A percentile compares a stretch with the other conserved stretches of the same genome.
Evolutionary conservation across 495 filamentous ascomycete genomes (phyloP).

Genomic region (Neurospora sublineolata): DNA sequence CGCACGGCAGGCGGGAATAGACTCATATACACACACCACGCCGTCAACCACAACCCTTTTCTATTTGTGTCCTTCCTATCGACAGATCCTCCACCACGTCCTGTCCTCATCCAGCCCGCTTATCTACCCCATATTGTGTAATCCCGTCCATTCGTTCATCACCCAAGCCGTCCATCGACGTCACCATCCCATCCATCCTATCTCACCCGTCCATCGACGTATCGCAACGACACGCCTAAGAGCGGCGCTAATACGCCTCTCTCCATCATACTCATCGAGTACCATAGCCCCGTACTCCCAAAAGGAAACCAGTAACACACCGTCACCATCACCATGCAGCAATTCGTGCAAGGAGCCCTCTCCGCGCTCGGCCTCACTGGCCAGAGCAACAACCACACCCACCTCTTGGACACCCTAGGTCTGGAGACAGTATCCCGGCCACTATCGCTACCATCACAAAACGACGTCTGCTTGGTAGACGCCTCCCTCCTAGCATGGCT

Average conservation of each 20-base stretch:
- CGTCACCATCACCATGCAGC: constrained; percentile 3
- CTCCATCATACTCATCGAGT: background rate
- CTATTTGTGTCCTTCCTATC: background rate
- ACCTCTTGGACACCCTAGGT: background rate
- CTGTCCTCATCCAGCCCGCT: background rate
- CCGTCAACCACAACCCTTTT: background rate
- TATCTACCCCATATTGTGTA: background rate
- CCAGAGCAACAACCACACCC: background rate
- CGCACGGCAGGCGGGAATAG: background rate
- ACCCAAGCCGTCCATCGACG: background rate
- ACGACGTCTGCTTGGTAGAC: background rate
- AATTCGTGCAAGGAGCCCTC: constrained; percentile 6
- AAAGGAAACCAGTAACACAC: background rate
- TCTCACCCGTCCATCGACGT: background rate
- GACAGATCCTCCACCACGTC: background rate
- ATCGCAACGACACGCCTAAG: background rate
- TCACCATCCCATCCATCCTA: background rate
- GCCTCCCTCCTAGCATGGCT: constrained; percentile 10
- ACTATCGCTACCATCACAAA: background rate
- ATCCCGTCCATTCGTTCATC: background rate
- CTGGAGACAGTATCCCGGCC: constrained; percentile 1
- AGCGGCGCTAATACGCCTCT: background rate
- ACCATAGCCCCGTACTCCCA: background rate
- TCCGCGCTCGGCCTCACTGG: background rate
- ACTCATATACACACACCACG: background rate